Percentiles rank a stretch among this genome's conserved stretches.
Evolutionary conservation across 257 asterid species (phyloP).

Genomic region (Solanum sitiens): DNA sequence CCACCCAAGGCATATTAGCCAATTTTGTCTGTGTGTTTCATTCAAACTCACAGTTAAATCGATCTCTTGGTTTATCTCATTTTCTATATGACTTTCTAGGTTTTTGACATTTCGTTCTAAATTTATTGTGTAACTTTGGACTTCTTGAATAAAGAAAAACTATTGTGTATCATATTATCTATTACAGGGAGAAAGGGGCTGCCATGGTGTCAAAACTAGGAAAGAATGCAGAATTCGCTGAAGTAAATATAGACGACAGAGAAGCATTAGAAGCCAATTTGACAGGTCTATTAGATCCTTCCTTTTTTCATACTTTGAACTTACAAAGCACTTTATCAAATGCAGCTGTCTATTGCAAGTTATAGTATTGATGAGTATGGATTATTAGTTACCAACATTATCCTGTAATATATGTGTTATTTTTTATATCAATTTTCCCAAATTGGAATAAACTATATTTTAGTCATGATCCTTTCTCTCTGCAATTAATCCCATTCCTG

Average conservation of each 20-base stretch:
- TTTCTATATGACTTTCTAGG: not conserved
- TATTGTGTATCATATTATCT: not conserved
- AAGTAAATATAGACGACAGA: conserved; percentile 53
- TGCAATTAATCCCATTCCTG: not conserved
- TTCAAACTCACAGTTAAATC: not conserved
- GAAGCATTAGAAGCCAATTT: conserved; percentile 45
- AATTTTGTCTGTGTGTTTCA: not conserved
- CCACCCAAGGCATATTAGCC: not conserved
- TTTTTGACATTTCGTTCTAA: not conserved
- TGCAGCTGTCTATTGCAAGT: not conserved
- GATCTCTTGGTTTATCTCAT: not conserved
- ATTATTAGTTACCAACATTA: not conserved
- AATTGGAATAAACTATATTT: not conserved
- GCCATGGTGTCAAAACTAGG: conserved; percentile 59
- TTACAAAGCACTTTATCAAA: not conserved
- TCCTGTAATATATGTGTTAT: not conserved
- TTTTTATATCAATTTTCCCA: not conserved
- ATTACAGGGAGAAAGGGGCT: conserved; percentile 68
- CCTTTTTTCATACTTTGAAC: not conserved
- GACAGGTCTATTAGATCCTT: conserved; percentile 6
- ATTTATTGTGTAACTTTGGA: not conserved
- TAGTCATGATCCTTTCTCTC: not conserved
- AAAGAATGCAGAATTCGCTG: conserved; percentile 45
- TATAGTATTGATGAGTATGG: not conserved
- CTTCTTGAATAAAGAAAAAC: not conserved